A percentile compares a stretch with the other conserved stretches of the same genome.
These are phyloP conservation scores for Eutrema heterophyllum DNA, from an alignment of 345 rosid genomes.

Conservation along the genomic window DNA sequence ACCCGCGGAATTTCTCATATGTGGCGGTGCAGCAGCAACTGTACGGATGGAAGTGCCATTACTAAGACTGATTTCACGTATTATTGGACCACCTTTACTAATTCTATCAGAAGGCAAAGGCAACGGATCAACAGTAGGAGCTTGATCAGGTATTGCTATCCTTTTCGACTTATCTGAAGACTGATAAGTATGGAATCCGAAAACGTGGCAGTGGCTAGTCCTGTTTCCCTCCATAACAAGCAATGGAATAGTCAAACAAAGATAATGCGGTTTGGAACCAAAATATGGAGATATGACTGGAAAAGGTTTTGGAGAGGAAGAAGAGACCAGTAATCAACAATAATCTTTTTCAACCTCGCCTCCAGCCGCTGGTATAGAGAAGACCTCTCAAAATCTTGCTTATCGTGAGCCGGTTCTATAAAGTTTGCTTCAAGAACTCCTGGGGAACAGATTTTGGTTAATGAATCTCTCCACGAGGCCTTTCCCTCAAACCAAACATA, in stretches of 20 bases:
- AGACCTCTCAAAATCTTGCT: constrained; percentile 91
- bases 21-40: constrained; percentile 11
- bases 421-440: constrained; percentile 92
- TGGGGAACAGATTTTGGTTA: constrained; percentile 23
- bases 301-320: background rate
- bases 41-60: background rate
- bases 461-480: constrained; percentile 13
- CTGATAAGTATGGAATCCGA: no score
- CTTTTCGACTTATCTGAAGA: constrained; percentile 19
- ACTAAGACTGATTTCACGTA: constrained; percentile 5
- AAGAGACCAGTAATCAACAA: constrained; percentile 65
- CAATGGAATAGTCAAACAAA: background rate
- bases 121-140: background rate
- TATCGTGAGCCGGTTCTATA: constrained; percentile 91
- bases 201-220: constrained; percentile 45
- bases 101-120: background rate
- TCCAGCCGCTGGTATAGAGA: constrained; percentile 62
- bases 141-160: constrained; percentile 12
- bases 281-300: background rate
- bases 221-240: constrained; percentile 38
- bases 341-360: constrained; percentile 58
- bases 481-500: background rate
- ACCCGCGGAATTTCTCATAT: constrained; percentile 11
- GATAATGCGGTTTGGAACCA: background rate
- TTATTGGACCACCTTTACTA: constrained; percentile 5